phyloP scores from a whole-genome alignment of 768 basidiomycete genomes.

The Lactarius evosmus region DNA sequence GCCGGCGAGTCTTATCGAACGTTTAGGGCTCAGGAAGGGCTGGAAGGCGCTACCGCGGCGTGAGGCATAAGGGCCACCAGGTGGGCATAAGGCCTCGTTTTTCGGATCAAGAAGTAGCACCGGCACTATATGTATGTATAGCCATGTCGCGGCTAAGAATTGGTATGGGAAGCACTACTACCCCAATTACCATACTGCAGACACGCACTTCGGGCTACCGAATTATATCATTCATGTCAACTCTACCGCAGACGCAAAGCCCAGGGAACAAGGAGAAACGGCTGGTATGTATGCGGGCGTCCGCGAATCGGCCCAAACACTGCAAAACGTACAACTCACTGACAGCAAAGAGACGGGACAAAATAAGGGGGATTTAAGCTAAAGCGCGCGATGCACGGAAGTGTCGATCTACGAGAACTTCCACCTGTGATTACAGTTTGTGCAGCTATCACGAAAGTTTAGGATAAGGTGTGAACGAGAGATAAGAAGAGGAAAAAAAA shows the following conservation, averaged over 20 bases:
- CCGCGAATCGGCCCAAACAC: not conserved
- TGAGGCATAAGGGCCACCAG: slow-evolving; percentile 3
- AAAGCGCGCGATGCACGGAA: not conserved
- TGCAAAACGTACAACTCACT: slow-evolving; percentile 4
- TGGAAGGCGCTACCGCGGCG: slow-evolving; percentile 56
- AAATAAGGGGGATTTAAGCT: slow-evolving; percentile 18
- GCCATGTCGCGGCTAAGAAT: not conserved
- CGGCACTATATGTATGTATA: not conserved
- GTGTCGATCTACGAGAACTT: slow-evolving; percentile 51
- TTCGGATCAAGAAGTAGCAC: not conserved
- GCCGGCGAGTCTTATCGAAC: slow-evolving; percentile 74
- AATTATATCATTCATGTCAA: not conserved
- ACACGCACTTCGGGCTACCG: not conserved
- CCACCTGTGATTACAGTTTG: slow-evolving; percentile 66
- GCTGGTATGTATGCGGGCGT: slow-evolving; percentile 17
- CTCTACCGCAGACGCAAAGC: not conserved
- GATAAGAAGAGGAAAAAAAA: slow-evolving; percentile 21
- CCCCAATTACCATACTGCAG: not conserved
- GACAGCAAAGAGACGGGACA: not conserved
- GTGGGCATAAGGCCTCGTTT: not conserved
- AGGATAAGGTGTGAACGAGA: slow-evolving; percentile 16
- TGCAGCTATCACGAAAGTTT: slow-evolving; percentile 44
- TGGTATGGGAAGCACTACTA: not conserved
- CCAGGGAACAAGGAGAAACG: not conserved
- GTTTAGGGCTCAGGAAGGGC: slow-evolving; percentile 61